Conservation (phyloP, 2,329 filamentous ascomycete species). For the Pseudopithomyces chartarum region DNA sequence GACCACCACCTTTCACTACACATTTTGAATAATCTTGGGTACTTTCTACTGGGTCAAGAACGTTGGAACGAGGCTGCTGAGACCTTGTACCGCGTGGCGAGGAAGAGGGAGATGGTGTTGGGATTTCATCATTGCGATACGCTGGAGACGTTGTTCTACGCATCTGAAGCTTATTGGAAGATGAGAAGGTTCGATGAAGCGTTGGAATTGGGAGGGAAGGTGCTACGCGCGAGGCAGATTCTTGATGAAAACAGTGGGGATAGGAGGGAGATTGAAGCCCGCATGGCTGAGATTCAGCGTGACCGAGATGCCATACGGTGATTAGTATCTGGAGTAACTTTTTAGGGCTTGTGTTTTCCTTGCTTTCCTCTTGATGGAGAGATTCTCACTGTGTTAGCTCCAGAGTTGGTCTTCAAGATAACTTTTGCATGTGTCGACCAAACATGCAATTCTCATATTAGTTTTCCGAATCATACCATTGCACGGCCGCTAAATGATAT, state of each 20-base stretch:
- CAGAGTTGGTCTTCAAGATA: too few species aligned
- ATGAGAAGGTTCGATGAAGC: background rate
- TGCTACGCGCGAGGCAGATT: background rate
- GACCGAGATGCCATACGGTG: background rate
- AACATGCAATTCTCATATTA: too few species aligned
- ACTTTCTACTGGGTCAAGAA: background rate
- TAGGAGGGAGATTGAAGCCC: background rate
- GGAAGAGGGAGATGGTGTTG: constrained; percentile 1
- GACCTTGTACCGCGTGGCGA: background rate
- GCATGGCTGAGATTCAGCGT: background rate
- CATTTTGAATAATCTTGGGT: constrained; percentile 7
- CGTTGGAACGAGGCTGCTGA: constrained; percentile 3
- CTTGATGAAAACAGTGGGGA: background rate
- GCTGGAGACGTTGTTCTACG: constrained; percentile 2
- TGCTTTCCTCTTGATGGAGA: background rate
- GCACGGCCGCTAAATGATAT: too few species aligned
- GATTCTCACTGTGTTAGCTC: too few species aligned
- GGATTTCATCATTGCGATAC: constrained; percentile 6
- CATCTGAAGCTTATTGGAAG: background rate
- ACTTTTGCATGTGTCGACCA: too few species aligned
- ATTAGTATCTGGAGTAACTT: background rate
- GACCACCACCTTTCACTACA: constrained; percentile 8
- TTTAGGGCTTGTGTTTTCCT: background rate
- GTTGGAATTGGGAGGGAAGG: background rate
- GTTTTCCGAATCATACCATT: too few species aligned